Evolutionary conservation across 345 rosid genomes (phyloP).

Genomic region (Eutrema yunnanense): DNA sequence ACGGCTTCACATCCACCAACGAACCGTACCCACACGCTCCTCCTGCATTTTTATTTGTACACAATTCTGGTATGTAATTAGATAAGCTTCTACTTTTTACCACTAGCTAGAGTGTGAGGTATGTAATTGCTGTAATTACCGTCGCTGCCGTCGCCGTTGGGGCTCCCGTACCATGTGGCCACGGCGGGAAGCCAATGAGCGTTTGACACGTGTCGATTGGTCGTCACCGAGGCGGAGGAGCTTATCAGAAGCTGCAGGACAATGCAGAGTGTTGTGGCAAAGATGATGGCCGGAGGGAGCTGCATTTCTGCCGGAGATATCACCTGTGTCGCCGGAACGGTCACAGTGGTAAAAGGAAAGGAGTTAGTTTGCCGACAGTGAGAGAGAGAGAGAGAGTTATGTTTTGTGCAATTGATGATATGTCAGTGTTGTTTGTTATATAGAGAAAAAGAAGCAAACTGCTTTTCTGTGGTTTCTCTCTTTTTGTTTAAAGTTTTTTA

Average conservation of each 20-base stretch:
- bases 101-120: background rate
- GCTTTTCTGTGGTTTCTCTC: constrained; percentile 22
- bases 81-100: too few relatives aligned
- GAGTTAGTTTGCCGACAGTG: constrained; percentile 25
- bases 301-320: constrained; percentile 33
- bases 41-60: constrained; percentile 32
- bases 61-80: background rate
- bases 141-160: constrained; percentile 93
- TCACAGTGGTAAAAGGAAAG: background rate
- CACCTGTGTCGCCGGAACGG: background rate
- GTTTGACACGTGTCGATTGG: constrained; percentile 27
- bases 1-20: constrained; percentile 82
- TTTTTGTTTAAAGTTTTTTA: background rate
- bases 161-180: constrained; percentile 96
- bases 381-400: constrained; percentile 19
- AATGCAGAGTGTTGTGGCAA: constrained; percentile 15
- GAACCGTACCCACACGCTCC: constrained; percentile 98
- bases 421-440: constrained; percentile 23
- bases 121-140: constrained; percentile 35
- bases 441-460: constrained; percentile 15
- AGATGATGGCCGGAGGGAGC: constrained; percentile 4
- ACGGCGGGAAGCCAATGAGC: constrained; percentile 77
- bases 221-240: background rate
- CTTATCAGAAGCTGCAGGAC: constrained; percentile 4
- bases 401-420: constrained; percentile 15